Base-by-base conservation (phyloP, 2,329 filamentous ascomycete genomes). In the Metarhizium sp. region DNA sequence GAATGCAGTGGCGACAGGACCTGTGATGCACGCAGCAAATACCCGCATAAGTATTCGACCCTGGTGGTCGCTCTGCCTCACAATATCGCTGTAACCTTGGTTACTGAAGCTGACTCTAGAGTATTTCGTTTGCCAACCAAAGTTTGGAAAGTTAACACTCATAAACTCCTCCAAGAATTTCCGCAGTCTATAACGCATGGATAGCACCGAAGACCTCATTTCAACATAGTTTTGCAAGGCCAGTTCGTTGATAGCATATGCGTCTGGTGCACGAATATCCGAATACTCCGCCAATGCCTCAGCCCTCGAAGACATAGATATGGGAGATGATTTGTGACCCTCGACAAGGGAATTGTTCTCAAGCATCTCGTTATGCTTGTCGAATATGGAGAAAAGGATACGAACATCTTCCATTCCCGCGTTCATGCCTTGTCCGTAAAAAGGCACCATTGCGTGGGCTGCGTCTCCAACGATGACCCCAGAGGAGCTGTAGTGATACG, bases 361-460 rank as follows among this genome's bases (percentile, higher is more conserved):
- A 20, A 71, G 64, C 6, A 72, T 63, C 40, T 69, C 70, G 1
- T 77, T 73, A 61, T 91, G 77, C 61, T 82, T 80, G 71, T 96
- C 92, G 1, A 97, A 77, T 47, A 87, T 78, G 0, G 85, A 82
- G 71, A 96, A 99, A 1, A 99, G 80, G 5, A 95, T 85, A 7
- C 88, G 85, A 13, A 99, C 91, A 64, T 96, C 92, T 73, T 99
- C 94, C 46, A 99, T 82, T 0, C 94, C 94, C 0, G 94, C 88
- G 66, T 99, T 99, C 85, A 99, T 95, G 42, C 94, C 94, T 70
- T 99, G 94, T 0, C 94, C 94, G 69, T 97, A 99, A 71, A 99
- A 99, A 0, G 94, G 94, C 0, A 99, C 91, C 86, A 99, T 96
- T 56, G 95, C 94, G 69, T 99, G 94, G 0, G 94, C 92, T 7